phyloP scores from a whole-genome alignment of 805 yeast genomes.

The Candida adriatica region DNA sequence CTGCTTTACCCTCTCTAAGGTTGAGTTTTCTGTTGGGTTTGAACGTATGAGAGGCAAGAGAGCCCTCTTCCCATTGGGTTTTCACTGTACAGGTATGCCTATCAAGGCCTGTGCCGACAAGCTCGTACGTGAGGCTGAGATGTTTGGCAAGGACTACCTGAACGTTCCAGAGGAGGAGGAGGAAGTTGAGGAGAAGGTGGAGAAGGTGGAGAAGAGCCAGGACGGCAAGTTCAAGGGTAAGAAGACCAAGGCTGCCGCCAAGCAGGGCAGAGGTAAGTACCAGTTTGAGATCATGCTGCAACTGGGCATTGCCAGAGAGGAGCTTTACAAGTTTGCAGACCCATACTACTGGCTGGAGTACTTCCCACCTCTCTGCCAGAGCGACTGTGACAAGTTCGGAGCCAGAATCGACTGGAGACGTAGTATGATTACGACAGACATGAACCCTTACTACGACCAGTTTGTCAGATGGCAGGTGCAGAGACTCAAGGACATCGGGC shows the following conservation, averaged over 20 bases:
- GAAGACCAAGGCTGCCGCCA: slow-evolving; percentile 90
- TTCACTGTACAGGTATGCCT: slow-evolving; percentile 99
- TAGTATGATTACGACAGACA: slow-evolving; percentile 90
- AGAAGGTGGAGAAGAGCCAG: background rate
- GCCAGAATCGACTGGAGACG: slow-evolving; percentile 98
- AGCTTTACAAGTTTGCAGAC: slow-evolving; percentile 83
- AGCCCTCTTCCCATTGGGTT: slow-evolving; percentile 92
- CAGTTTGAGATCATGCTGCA: slow-evolving; percentile 97
- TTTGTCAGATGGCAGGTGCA: slow-evolving; percentile 97
- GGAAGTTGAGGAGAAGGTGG: slow-evolving; percentile 29
- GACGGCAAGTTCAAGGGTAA: slow-evolving; percentile 40
- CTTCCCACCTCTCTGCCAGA: slow-evolving; percentile 81
- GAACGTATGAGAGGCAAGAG: slow-evolving; percentile 92
- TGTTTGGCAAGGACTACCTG: slow-evolving; percentile 76
- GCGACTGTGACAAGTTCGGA: slow-evolving; percentile 44
- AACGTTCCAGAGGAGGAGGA: slow-evolving; percentile 60
- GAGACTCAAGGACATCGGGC: slow-evolving; percentile 74
- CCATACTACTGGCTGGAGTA: slow-evolving; percentile 83
- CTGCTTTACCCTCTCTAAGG: slow-evolving; percentile 89
- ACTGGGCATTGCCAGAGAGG: slow-evolving; percentile 79
- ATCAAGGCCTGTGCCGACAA: slow-evolving; percentile 87
- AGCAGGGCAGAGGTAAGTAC: slow-evolving; percentile 88
- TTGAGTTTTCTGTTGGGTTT: slow-evolving; percentile 85
- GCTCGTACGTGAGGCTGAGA: slow-evolving; percentile 83
- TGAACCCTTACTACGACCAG: slow-evolving; percentile 90